phyloP scores from a whole-genome alignment of 1,284 basidiomycete genomes.

The Vanrija humicola region DNA sequence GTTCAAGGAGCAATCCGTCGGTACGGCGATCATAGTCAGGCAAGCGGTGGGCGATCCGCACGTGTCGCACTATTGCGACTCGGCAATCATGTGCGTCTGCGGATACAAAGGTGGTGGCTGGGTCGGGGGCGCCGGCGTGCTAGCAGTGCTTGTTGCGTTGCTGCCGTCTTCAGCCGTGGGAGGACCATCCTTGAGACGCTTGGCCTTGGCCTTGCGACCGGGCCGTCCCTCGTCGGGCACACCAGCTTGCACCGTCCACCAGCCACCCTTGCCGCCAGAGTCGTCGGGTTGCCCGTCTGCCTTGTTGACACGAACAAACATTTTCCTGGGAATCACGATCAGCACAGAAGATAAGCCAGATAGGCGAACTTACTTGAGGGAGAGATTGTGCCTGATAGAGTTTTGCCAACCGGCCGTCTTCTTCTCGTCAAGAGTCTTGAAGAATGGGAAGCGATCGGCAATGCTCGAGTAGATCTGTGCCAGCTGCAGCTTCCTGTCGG shows the following conservation, averaged over 20 bases:
- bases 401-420: slow-evolving; percentile 49
- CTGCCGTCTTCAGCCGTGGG: neutral
- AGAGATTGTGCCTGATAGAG: slow-evolving; percentile 47
- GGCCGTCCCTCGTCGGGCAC: slow-evolving; percentile 47
- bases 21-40: too few species aligned
- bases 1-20: too few species aligned
- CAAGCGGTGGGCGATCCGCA: too few species aligned
- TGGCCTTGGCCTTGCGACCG: slow-evolving; percentile 44
- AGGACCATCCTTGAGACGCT: slow-evolving; percentile 13
- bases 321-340: slow-evolving; percentile 37
- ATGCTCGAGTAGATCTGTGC: slow-evolving; percentile 46
- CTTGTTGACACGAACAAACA: slow-evolving; percentile 49
- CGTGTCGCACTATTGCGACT: too few species aligned
- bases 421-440: slow-evolving; percentile 47
- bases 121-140: slow-evolving; percentile 2
- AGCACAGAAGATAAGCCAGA: neutral
- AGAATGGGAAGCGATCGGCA: slow-evolving; percentile 48
- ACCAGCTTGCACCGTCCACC: slow-evolving; percentile 49
- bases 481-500: slow-evolving; percentile 44
- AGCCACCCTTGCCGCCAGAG: slow-evolving; percentile 46
- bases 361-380: slow-evolving; percentile 39
- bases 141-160: neutral
- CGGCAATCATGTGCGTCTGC: too few species aligned
- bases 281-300: slow-evolving; percentile 43
- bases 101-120: neutral